These are phyloP conservation scores for Cordyceps farinosa DNA, from an alignment of 2,329 filamentous ascomycete species.

Conservation along the genomic window DNA sequence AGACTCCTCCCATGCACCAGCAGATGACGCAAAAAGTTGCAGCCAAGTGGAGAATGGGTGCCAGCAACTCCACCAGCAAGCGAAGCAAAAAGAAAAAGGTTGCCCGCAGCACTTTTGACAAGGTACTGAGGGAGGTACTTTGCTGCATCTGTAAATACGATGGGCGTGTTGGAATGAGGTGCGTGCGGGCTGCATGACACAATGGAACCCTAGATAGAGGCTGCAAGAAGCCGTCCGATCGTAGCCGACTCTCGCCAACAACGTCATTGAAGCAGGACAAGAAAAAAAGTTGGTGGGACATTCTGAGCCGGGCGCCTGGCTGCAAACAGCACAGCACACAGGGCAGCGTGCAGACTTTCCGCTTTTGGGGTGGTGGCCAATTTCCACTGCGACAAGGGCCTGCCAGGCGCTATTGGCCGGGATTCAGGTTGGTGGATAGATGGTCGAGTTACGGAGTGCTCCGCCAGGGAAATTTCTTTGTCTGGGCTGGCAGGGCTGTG, in stretches of 20 bases:
- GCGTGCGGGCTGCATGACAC: neutral
- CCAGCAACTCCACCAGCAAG: neutral
- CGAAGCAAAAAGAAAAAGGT: neutral
- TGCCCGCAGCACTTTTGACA: too few species aligned
- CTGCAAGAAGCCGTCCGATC: neutral
- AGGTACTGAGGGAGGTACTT: too few species aligned
- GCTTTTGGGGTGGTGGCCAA: slow-evolving; percentile 1
- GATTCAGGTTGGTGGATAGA: neutral
- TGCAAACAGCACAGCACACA: neutral
- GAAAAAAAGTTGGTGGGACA: neutral
- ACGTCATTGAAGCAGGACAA: neutral
- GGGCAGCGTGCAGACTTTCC: slow-evolving; percentile 9
- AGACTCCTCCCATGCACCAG: neutral
- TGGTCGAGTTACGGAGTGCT: too few species aligned
- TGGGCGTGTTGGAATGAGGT: too few species aligned
- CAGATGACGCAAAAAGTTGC: slow-evolving; percentile 13
- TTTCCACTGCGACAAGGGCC: neutral
- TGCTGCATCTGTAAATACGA: too few species aligned
- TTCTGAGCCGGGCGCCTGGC: neutral
- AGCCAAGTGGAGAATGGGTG: slow-evolving; percentile 6
- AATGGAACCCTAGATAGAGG: neutral
- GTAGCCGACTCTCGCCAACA: neutral
- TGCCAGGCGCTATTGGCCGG: neutral
- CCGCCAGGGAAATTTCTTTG: too few species aligned
- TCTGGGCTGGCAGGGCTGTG: too few species aligned